Conservation (phyloP, 345 rosid species). For the Populus deltoides region DNA sequence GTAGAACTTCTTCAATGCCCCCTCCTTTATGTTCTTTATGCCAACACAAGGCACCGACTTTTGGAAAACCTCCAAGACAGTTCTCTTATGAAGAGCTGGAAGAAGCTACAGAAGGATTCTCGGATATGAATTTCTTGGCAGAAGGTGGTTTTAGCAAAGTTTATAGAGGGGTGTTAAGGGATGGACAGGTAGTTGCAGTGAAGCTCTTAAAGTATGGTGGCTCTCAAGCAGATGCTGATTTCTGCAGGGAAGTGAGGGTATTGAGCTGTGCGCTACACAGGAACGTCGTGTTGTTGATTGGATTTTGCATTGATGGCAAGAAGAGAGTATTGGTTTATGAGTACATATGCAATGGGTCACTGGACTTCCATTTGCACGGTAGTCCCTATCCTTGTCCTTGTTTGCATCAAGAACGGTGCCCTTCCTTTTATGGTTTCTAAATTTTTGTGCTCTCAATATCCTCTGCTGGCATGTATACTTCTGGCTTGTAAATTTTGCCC, state of each 20-base stretch:
- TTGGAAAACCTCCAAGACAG: constrained; percentile 63
- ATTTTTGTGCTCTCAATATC: background rate
- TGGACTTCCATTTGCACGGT: constrained; percentile 72
- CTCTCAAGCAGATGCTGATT: constrained; percentile 60
- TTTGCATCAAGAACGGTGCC: background rate
- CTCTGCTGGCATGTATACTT: background rate
- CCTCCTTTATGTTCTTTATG: constrained; percentile 78
- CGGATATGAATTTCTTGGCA: constrained; percentile 54
- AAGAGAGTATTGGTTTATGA: constrained; percentile 62
- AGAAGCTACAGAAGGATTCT: constrained; percentile 64
- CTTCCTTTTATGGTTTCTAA: background rate
- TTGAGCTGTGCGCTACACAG: constrained; percentile 78
- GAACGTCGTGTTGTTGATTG: constrained; percentile 66
- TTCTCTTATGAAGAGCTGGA: constrained; percentile 55
- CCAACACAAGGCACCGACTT: constrained; percentile 61
- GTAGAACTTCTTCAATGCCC: constrained; percentile 57
- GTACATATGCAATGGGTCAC: constrained; percentile 70
- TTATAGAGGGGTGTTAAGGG: constrained; percentile 52
- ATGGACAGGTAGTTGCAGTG: constrained; percentile 68
- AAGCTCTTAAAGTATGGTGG: constrained; percentile 49
- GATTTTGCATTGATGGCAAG: constrained; percentile 54
- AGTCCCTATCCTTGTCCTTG: background rate
- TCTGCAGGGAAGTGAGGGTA: constrained; percentile 64
- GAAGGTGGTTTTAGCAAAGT: constrained; percentile 64
- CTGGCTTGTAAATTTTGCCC: constrained; percentile 9